Evolutionary conservation across 768 basidiomycete species (phyloP), one percentile per base, ranked within the genome.

Genomic region (Chalciporus chontae): DNA sequence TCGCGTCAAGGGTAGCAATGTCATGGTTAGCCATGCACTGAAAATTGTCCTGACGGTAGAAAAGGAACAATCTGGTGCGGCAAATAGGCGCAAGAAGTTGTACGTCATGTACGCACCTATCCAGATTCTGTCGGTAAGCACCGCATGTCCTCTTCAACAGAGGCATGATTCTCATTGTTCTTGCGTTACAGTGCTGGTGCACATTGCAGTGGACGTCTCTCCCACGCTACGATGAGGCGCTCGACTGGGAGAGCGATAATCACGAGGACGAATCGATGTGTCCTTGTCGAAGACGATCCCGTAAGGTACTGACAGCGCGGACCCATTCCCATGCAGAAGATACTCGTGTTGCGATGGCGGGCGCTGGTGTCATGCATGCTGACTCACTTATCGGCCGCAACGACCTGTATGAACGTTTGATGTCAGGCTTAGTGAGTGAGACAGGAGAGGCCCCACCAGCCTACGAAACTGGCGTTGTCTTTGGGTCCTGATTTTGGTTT

Each of bases 21-120:
- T 96, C 55, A 69, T 75, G 14, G 78, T 96, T 34, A 71, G 76
- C 0, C 95, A 99, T 65, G 68, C 74, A 43, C 72, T 99, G 47
- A 94, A 92, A 72, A 77, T 91, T 43, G 76, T 88, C 24, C 79
- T 97, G 48, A 76, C 93, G 32, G 85, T 95, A 14, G 86, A 93
- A 68, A 77, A 86, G 19, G 90, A 91, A 54, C 84, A 90, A 59
- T 57, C 63, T 18, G 71, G 75, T 14, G 86, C 88, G 63, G 87
- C 90, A 64, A 73, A 76, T 31, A 87, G 87, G 31, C 86, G 79
- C 68, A 77, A 81, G 55, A 95, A 90, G 70, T 66, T 90, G 60
- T 92, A 87, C 65, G 81, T 88, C 24, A 80, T 94, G 51, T 86
- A 92, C 64, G 84, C 83, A 0, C 92, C 93, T 0, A 77, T 96